A percentile compares a stretch with the other conserved stretches of the same genome.
Conservation (phyloP, 225 moss, liverwort and hornwort genomes). For the Pseudisothecium myosuroides region DNA sequence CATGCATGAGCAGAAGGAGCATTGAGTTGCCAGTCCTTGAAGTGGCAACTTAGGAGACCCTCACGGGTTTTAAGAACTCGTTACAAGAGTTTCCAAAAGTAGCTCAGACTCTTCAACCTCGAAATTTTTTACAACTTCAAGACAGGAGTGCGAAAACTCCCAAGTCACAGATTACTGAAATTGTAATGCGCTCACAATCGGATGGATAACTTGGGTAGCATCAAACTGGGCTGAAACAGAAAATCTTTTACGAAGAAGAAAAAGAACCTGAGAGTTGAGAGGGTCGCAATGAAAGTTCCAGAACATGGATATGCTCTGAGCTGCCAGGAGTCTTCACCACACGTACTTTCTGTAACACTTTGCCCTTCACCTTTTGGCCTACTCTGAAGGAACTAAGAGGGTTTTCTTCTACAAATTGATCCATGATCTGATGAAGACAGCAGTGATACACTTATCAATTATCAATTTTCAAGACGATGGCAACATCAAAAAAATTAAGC, state of each 20-base stretch:
- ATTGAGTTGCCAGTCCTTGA: neutral
- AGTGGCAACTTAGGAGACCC: neutral
- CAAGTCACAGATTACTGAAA: neutral
- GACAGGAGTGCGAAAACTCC: neutral
- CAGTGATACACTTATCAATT: neutral
- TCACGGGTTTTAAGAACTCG: neutral
- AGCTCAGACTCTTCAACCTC: neutral
- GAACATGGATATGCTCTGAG: slow-evolving; percentile 21
- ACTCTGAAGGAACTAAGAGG: slow-evolving; percentile 51
- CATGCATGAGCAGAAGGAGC: neutral
- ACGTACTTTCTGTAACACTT: slow-evolving; percentile 47
- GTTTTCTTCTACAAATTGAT: slow-evolving; percentile 57
- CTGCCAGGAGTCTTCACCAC: slow-evolving; percentile 32
- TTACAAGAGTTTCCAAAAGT: neutral
- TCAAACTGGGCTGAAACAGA: neutral
- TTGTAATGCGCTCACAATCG: neutral
- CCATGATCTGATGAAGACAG: slow-evolving; percentile 50
- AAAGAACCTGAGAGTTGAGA: slow-evolving; percentile 71
- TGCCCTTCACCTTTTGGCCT: slow-evolving; percentile 68
- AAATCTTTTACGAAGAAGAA: neutral
- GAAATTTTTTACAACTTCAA: neutral
- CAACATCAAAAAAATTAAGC: neutral
- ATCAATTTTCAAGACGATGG: neutral
- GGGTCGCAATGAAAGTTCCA: slow-evolving; percentile 75
- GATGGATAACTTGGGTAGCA: neutral